phyloP scores from a whole-genome alignment of 2,329 filamentous ascomycete genomes.

The Zarea fungicola region DNA sequence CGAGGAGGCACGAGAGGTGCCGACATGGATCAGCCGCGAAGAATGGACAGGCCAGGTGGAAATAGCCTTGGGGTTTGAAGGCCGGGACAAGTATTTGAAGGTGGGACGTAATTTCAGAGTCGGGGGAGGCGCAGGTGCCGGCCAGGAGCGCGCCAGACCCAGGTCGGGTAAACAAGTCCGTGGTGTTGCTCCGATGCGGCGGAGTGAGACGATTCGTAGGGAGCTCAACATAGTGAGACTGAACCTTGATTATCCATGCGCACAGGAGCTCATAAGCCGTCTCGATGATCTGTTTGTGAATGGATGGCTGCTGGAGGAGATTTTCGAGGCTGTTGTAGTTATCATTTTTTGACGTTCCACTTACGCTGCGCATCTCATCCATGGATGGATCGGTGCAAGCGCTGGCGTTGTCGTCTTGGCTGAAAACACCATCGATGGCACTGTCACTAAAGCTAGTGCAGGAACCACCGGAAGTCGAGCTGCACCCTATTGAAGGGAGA shows the following conservation, averaged over 20 bases:
- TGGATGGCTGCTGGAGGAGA: background rate
- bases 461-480: constrained; percentile 1
- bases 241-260: background rate
- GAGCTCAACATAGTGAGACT: background rate
- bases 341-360: background rate
- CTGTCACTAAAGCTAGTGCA: background rate
- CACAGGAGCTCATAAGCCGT: background rate
- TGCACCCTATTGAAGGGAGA: background rate
- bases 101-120: no score
- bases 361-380: constrained; percentile 1
- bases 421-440: background rate
- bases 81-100: background rate
- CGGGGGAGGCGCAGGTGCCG: background rate
- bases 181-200: background rate
- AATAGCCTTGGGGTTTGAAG: background rate
- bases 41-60: constrained; percentile 5
- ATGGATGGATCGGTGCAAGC: background rate
- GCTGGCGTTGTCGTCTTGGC: no score
- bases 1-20: background rate
- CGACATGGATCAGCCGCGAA: background rate
- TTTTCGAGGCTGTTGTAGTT: background rate
- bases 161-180: background rate
- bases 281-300: background rate
- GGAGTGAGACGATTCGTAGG: background rate
- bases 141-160: background rate